Conservation (phyloP, 2,329 filamentous ascomycete species). For the Chrysosporium keratinophilum region DNA sequence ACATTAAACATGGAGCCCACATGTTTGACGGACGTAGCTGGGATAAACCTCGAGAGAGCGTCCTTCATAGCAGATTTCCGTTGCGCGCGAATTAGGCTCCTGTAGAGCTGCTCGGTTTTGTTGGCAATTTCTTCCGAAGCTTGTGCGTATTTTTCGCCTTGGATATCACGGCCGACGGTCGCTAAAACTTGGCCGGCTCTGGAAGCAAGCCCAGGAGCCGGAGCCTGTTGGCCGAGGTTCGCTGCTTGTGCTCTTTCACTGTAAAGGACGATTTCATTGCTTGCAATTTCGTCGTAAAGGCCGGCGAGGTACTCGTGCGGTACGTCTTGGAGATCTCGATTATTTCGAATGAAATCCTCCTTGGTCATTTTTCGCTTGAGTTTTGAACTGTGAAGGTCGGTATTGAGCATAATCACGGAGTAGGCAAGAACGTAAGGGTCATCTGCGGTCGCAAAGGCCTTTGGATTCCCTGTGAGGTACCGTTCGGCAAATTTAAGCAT, state of each 20-base stretch:
- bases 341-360: conserved; percentile 98
- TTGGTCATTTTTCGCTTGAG: conserved; percentile 83
- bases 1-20: conserved; percentile 98
- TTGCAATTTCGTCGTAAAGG: conserved; percentile 86
- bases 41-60: conserved; percentile 66
- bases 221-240: conserved; percentile 57
- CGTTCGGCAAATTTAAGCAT: conserved; percentile 98
- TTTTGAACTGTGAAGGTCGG: conserved; percentile 85
- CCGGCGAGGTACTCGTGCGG: conserved; percentile 80
- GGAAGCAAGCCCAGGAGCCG: conserved; percentile 60
- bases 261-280: conserved; percentile 86
- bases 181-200: conserved; percentile 81
- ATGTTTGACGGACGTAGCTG: conserved; percentile 86
- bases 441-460: conserved; percentile 95
- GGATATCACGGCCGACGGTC: conserved; percentile 81
- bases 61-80: conserved; percentile 63
- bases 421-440: conserved; percentile 94
- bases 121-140: conserved; percentile 90
- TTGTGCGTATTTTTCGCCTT: conserved; percentile 85
- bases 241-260: conserved; percentile 86
- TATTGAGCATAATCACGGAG: conserved; percentile 94
- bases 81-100: conserved; percentile 82
- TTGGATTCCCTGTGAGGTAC: conserved; percentile 89
- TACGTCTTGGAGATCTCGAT: conserved; percentile 83
- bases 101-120: conserved; percentile 76